These are phyloP conservation scores for Cupressus sempervirens DNA, from an alignment of 75 land plant genomes.

Conservation along the genomic window DNA sequence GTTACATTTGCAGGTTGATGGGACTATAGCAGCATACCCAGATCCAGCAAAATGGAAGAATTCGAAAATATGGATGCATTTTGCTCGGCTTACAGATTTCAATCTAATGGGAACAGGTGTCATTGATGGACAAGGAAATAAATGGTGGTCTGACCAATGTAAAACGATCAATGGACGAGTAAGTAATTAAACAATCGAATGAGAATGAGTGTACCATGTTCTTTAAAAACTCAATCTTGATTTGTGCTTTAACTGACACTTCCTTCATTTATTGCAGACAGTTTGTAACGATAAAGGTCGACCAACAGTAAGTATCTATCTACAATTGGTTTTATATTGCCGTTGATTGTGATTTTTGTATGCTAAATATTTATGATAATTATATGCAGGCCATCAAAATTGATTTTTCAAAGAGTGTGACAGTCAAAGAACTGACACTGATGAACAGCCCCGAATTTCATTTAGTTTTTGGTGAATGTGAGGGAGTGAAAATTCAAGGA, in stretches of 20 bases:
- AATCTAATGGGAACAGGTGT: neutral
- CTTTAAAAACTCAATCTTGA: too few relatives aligned
- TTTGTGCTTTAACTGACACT: neutral
- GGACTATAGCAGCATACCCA: neutral
- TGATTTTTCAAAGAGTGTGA: neutral
- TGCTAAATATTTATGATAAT: too few relatives aligned
- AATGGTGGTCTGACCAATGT: neutral
- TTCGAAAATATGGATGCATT: neutral
- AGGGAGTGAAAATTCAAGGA: slow-evolving; percentile 10
- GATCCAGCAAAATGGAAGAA: neutral
- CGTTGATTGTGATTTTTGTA: too few relatives aligned
- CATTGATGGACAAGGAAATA: neutral
- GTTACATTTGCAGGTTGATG: neutral
- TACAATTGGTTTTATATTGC: neutral
- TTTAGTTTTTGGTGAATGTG: neutral
- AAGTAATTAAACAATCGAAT: neutral
- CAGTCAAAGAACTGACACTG: neutral
- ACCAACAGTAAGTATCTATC: neutral
- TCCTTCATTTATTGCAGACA: neutral
- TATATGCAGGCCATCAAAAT: neutral
- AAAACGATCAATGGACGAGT: neutral
- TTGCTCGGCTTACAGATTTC: neutral
- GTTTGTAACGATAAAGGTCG: neutral
- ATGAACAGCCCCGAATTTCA: neutral
- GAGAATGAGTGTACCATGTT: too few relatives aligned